Conservation (phyloP, 768 basidiomycete species). For the Trichaptum fuscoviolaceum region DNA sequence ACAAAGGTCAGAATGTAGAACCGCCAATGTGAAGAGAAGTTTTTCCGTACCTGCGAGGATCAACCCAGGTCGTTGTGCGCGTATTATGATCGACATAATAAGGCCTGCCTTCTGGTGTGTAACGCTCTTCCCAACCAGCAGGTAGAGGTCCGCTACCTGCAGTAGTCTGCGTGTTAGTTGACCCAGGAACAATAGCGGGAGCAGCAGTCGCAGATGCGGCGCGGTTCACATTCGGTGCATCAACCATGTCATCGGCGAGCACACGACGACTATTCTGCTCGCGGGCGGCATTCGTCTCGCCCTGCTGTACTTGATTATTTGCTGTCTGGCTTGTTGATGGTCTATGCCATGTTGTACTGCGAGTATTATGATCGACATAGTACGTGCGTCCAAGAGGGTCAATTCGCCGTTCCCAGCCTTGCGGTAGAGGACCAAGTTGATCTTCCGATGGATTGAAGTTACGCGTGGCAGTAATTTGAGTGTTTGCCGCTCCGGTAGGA, state of each 20-base stretch:
- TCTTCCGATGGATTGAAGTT: slow-evolving; percentile 41
- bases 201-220: slow-evolving; percentile 32
- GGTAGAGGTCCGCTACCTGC: slow-evolving; percentile 58
- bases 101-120: slow-evolving; percentile 79
- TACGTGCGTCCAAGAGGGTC: slow-evolving; percentile 71
- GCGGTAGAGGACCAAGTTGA: slow-evolving; percentile 58
- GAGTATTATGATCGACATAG: slow-evolving; percentile 83
- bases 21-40: background rate
- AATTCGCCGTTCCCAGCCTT: slow-evolving; percentile 78
- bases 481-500: slow-evolving; percentile 5
- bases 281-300: slow-evolving; percentile 79
- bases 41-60: slow-evolving; percentile 53
- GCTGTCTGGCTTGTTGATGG: slow-evolving; percentile 68
- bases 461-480: slow-evolving; percentile 9
- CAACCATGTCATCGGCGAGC: slow-evolving; percentile 79
- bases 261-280: slow-evolving; percentile 83
- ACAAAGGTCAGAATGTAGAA: background rate
- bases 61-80: slow-evolving; percentile 87
- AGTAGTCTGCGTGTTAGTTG: slow-evolving; percentile 26
- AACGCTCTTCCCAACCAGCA: slow-evolving; percentile 88
- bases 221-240: slow-evolving; percentile 46
- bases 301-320: slow-evolving; percentile 67
- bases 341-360: slow-evolving; percentile 77
- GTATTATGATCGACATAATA: slow-evolving; percentile 76
- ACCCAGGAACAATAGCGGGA: slow-evolving; percentile 9